Conservation (phyloP, 1,139 yeast genomes). For the Geotrichum klebahnii region DNA sequence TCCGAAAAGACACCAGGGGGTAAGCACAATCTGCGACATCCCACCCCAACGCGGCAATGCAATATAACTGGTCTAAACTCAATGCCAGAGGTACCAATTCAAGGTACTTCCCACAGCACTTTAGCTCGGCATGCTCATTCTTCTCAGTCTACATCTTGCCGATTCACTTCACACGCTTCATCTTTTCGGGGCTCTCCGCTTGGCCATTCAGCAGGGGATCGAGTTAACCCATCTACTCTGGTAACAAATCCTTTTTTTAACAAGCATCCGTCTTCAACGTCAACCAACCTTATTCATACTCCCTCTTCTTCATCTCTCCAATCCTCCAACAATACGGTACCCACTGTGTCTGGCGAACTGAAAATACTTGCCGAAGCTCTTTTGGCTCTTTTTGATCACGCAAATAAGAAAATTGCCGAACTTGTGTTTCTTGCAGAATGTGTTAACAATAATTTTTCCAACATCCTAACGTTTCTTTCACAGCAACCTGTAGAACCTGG, state of each 20-base stretch:
- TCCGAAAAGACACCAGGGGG: background rate
- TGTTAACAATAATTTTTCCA: background rate
- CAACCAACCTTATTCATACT: background rate
- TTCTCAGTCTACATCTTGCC: background rate
- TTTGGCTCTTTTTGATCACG: conserved; percentile 8
- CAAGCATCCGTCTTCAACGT: background rate
- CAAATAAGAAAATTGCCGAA: conserved; percentile 10
- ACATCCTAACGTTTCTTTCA: background rate
- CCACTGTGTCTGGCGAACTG: conserved; percentile 6
- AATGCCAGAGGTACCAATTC: conserved; percentile 11
- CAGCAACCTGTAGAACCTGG: conserved; percentile 7
- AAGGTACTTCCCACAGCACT: conserved; percentile 1
- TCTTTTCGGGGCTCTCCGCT: too few relatives aligned
- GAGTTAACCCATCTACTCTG: too few relatives aligned
- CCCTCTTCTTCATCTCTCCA: background rate
- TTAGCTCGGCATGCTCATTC: background rate
- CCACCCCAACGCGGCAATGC: conserved; percentile 5
- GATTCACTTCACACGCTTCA: background rate
- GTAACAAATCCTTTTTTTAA: too few relatives aligned
- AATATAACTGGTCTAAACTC: conserved; percentile 5
- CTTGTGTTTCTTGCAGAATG: conserved; percentile 3
- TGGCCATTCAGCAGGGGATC: too few relatives aligned
- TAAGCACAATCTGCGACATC: background rate
- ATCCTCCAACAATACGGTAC: too few relatives aligned
- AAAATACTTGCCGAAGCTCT: conserved; percentile 10